Conservation (phyloP, 1,284 basidiomycete genomes). For the Inonotus obliquus region DNA sequence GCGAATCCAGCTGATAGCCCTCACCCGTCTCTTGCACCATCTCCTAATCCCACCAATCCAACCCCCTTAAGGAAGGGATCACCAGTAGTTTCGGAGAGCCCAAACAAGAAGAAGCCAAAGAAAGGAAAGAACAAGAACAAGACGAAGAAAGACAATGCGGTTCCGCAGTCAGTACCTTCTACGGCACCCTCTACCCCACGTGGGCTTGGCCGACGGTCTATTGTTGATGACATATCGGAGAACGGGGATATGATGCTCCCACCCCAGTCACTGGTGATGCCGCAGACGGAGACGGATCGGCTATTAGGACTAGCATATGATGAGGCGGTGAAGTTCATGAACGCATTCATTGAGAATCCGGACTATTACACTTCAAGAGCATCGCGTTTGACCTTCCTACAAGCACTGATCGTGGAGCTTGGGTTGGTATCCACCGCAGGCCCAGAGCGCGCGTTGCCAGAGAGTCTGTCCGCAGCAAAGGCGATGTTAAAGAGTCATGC, state of each 20-base stretch:
- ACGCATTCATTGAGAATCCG: slow-evolving; percentile 52
- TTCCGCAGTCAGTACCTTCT: neutral
- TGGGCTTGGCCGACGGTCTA: slow-evolving; percentile 33
- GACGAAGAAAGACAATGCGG: neutral
- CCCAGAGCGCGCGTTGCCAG: slow-evolving; percentile 36
- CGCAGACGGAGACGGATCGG: slow-evolving; percentile 7
- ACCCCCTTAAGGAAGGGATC: slow-evolving; percentile 8
- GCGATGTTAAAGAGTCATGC: slow-evolving; percentile 56
- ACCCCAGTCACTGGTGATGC: slow-evolving; percentile 37
- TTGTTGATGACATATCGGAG: slow-evolving; percentile 52
- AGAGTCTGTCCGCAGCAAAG: slow-evolving; percentile 54
- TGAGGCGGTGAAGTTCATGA: slow-evolving; percentile 47
- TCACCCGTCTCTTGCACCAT: slow-evolving; percentile 25
- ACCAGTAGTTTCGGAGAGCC: slow-evolving; percentile 14
- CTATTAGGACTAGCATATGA: slow-evolving; percentile 21
- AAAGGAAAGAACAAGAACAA: slow-evolving; percentile 23
- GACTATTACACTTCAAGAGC: slow-evolving; percentile 39
- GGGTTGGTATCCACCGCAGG: slow-evolving; percentile 42
- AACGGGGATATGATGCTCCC: slow-evolving; percentile 33
- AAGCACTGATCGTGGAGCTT: slow-evolving; percentile 52
- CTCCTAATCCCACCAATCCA: slow-evolving; percentile 7
- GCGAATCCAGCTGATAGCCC: slow-evolving; percentile 9
- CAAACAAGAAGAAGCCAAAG: slow-evolving; percentile 17
- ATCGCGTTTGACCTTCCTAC: slow-evolving; percentile 36
- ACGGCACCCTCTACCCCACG: slow-evolving; percentile 15